Evolutionary conservation across 257 asterid genomes (phyloP), one percentile per base, ranked within the genome.

Genomic region (Solanum paucissectum): DNA sequence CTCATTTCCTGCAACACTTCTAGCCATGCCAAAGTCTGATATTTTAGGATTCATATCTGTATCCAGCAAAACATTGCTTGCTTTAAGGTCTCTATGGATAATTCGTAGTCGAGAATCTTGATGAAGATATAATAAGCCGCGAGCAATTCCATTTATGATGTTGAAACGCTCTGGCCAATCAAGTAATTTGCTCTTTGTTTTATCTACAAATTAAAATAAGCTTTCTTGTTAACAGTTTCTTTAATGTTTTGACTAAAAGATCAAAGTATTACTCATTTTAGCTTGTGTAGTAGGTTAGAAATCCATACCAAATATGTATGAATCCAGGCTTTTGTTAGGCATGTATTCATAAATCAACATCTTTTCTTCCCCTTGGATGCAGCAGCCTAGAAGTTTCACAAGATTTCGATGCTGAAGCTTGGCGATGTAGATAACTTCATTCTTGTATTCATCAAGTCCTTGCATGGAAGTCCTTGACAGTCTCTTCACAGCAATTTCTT

Each of bases 401-500:
- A 83, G 66, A 83, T 83, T 83, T 52, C 82, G 44, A 91, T 86
- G 90, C 88, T 89, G 86, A 88, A 91, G 84, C 87, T 90, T 6
- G 85, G 84, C 87, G 87, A 90, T 89, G 85, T 87, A 84, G 87
- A 75, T 36, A 25, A 88, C 90, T 85, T 91, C 92, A 20, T 87
- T 91, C 89, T 71, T 91, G 88, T 87, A 91, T 52, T 83, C 72
- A 27, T 83, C 86, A 46, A 83, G 2, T 8, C 86, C 86, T 83
- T 83, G 86, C 42, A 58, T 84, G 2, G 93, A 91, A 84, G 89
- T 79, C 87, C 68, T 86, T 14, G 93, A 91, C 11, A 91, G 89
- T 23, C 93, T 88, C 87, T 91, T 91, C 72, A 91, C 92, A 4
- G 93, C 93, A 18, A 91, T 75, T 91, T 90, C 90, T 33, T 74